These are phyloP conservation scores for Rhododendron kiyosumense DNA, from an alignment of 148 eudicot genomes.

Conservation along the genomic window DNA sequence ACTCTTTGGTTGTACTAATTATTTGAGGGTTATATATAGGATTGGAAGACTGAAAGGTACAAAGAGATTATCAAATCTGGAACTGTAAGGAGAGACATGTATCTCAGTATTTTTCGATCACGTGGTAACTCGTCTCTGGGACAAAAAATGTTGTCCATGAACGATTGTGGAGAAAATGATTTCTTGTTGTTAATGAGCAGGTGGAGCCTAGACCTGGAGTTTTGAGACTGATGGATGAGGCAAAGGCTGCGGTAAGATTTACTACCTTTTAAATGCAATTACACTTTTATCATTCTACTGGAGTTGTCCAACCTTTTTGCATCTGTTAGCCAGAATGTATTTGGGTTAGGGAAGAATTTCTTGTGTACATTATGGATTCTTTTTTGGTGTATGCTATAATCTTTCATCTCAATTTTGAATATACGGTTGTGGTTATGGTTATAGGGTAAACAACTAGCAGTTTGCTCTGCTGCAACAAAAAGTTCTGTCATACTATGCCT, in stretches of 20 bases:
- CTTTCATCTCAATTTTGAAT: not conserved
- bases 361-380: not conserved
- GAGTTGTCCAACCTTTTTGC: not conserved
- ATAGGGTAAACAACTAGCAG: conserved; percentile 84
- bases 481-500: conserved; percentile 90
- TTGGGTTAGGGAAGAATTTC: not conserved
- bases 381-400: not conserved
- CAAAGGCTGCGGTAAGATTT: conserved; percentile 79
- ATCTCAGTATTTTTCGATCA: not conserved
- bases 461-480: conserved; percentile 99
- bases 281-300: not conserved
- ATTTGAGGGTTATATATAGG: conserved; percentile 43
- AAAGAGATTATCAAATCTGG: conserved; percentile 95
- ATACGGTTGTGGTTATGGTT: not conserved
- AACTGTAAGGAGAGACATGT: conserved; percentile 51
- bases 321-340: not conserved
- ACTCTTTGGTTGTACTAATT: conserved; percentile 8
- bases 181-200: conserved; percentile 34
- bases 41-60: conserved; percentile 97
- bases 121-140: not conserved
- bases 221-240: conserved; percentile 95
- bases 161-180: not conserved
- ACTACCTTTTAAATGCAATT: conserved; percentile 6
- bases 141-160: not conserved
- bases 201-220: conserved; percentile 96